Evolutionary conservation across 2,329 filamentous ascomycete species (phyloP), one percentile per base, ranked within the genome.

Genomic region (Aspergillus niger): DNA sequence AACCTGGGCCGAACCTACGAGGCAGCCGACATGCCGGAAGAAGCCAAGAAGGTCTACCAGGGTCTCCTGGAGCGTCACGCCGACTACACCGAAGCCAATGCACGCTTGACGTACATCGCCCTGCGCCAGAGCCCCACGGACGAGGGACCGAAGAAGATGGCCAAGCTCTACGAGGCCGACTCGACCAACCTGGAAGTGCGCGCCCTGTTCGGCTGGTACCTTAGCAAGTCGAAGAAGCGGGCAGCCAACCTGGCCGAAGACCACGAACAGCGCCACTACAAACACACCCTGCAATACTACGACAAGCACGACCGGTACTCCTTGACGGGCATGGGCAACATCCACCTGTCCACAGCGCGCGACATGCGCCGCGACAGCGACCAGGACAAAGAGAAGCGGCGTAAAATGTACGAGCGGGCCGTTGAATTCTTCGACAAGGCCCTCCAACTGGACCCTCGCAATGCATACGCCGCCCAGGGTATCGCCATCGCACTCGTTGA

Each of bases 371-470:
- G 93, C 54, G 91, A 95, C 63, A 91, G 91, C 0, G 95, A 98
- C 8, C 84, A 88, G 61, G 94, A 99, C 62, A 96, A 91, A 77
- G 90, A 96, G 70, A 97, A 96, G 80, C 89, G 93, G 56, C 90
- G 89, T 59, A 91, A 90, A 68, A 89, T 88, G 63, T 99, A 98
- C 73, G 87, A 89, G 73, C 92, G 94, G 67, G 93, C 95, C 0
- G 93, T 98, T 10, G 96, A 99, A 74, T 99, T 99, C 78, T 99
- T 97, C 69, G 95, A 98, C 74, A 99, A 99, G 79, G 94, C 94
- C 4, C 81, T 99, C 22, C 92, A 96, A 64, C 81, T 99, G n/a
- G 95, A 99, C 71, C 88, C 92, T 0, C 92, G 90, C 79, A 99
- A 98, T 68, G 94, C 95, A 0, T 97, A 96, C 74, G 96, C 96